Percentiles rank a stretch among this genome's conserved stretches.
Evolutionary conservation across 768 basidiomycete genomes (phyloP).

Genomic region (Tricholoma sp.): DNA sequence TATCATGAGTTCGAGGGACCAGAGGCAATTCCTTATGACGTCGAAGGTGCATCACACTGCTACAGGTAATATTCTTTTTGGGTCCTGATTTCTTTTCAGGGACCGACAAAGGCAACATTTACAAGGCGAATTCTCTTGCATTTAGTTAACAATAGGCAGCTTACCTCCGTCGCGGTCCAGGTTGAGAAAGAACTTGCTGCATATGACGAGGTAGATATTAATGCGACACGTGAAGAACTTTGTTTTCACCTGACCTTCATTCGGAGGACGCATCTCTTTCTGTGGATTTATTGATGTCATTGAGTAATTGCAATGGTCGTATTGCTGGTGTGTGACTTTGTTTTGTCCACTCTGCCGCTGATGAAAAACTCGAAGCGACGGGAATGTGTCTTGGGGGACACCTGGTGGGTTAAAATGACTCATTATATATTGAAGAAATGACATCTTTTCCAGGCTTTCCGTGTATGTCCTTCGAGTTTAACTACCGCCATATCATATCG

Average conservation of each 20-base stretch:
- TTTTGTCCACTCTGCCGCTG: slow-evolving; percentile 5
- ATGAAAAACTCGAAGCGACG: slow-evolving; percentile 44
- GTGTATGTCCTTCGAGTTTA: slow-evolving; percentile 22
- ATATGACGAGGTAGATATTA: slow-evolving; percentile 70
- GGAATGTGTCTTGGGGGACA: slow-evolving; percentile 93
- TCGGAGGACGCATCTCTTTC: slow-evolving; percentile 71
- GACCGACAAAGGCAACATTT: slow-evolving; percentile 88
- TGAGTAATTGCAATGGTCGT: slow-evolving; percentile 85
- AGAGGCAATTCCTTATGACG: slow-evolving; percentile 84
- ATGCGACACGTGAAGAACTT: background rate
- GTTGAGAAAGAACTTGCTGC: slow-evolving; percentile 83
- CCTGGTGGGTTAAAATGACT: slow-evolving; percentile 41
- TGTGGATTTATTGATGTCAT: slow-evolving; percentile 66
- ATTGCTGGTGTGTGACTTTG: slow-evolving; percentile 59
- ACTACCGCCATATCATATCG: background rate
- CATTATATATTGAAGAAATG: background rate
- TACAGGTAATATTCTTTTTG: background rate
- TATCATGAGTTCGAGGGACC: slow-evolving; percentile 94
- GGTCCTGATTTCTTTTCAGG: slow-evolving; percentile 32
- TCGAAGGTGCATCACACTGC: slow-evolving; percentile 48
- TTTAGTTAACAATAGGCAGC: background rate
- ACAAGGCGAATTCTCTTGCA: slow-evolving; percentile 54
- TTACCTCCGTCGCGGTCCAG: slow-evolving; percentile 33
- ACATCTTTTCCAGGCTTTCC: slow-evolving; percentile 28
- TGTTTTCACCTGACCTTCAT: background rate